Evolutionary conservation across 768 basidiomycete species (phyloP).

Genomic region (Russula olivacea): DNA sequence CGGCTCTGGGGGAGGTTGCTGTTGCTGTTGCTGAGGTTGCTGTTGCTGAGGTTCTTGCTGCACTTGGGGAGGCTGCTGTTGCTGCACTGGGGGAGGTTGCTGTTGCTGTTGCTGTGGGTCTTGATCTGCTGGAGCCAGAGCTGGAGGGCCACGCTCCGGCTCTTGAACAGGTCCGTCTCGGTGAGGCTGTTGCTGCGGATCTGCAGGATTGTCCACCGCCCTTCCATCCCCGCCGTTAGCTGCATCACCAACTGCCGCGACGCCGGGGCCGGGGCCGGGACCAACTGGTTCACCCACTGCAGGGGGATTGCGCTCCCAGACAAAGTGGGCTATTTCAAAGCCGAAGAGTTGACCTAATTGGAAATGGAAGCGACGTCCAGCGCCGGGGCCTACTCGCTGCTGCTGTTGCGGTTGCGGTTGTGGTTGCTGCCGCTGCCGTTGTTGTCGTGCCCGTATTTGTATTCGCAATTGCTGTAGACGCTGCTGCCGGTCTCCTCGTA

Average conservation of each 20-base stretch:
- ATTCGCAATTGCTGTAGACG: background rate
- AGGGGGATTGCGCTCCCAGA: too few relatives aligned
- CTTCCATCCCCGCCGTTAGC: background rate
- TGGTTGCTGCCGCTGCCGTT: background rate
- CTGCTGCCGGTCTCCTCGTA: background rate
- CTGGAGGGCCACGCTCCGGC: background rate
- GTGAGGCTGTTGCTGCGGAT: background rate
- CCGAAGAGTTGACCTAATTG: constrained; percentile 25
- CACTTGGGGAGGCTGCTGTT: too few relatives aligned
- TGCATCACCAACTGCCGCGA: background rate
- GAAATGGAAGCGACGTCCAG: constrained; percentile 28
- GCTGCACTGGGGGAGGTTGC: background rate
- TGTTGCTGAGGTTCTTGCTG: background rate
- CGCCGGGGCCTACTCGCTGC: background rate
- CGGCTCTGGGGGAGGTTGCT: background rate
- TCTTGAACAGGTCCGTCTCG: background rate
- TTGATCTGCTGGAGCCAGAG: background rate
- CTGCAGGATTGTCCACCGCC: background rate
- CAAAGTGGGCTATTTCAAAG: constrained; percentile 5
- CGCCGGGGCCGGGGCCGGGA: background rate
- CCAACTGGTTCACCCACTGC: background rate
- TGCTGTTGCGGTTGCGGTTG: background rate
- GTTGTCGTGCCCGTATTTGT: background rate
- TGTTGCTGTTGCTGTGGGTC: background rate
- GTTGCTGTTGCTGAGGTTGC: background rate